Percentiles rank a stretch among this genome's conserved stretches.
phyloP scores from a whole-genome alignment of 495 filamentous ascomycete genomes.

The Gamarada debralockiae region DNA sequence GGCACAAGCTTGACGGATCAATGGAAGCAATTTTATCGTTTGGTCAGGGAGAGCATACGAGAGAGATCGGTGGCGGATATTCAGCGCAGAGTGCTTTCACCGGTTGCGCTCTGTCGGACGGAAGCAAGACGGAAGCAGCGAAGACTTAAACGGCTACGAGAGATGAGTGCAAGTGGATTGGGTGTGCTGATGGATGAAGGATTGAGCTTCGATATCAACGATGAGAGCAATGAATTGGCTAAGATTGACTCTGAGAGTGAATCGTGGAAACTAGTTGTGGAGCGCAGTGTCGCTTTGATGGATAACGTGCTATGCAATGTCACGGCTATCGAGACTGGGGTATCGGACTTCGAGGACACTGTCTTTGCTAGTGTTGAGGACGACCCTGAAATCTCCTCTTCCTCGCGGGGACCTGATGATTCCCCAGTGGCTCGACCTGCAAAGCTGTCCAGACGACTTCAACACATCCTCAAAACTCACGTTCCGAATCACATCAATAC shows the following conservation, averaged over 20 bases:
- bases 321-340: slow-evolving; percentile 45
- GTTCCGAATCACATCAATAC: slow-evolving; percentile 54
- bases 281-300: slow-evolving; percentile 73
- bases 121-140: slow-evolving; percentile 68
- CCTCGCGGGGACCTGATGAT: slow-evolving; percentile 34
- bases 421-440: slow-evolving; percentile 40
- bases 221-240: slow-evolving; percentile 36
- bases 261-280: slow-evolving; percentile 69
- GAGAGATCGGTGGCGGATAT: slow-evolving; percentile 59
- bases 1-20: slow-evolving; percentile 38
- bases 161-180: slow-evolving; percentile 79
- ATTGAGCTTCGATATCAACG: slow-evolving; percentile 53
- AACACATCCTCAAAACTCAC: slow-evolving; percentile 54
- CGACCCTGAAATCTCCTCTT: slow-evolving; percentile 48
- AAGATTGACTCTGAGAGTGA: slow-evolving; percentile 41
- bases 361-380: slow-evolving; percentile 62
- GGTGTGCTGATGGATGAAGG: slow-evolving; percentile 84
- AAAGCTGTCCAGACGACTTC: slow-evolving; percentile 62
- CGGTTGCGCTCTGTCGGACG: slow-evolving; percentile 63
- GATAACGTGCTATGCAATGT: slow-evolving; percentile 68
- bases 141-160: slow-evolving; percentile 60
- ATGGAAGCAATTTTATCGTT: slow-evolving; percentile 75
- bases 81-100: slow-evolving; percentile 58
- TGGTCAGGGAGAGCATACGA: slow-evolving; percentile 67
- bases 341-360: slow-evolving; percentile 70